Evolutionary conservation across 2,329 filamentous ascomycete species (phyloP).

Genomic region (Fonsecaea pugnacius): DNA sequence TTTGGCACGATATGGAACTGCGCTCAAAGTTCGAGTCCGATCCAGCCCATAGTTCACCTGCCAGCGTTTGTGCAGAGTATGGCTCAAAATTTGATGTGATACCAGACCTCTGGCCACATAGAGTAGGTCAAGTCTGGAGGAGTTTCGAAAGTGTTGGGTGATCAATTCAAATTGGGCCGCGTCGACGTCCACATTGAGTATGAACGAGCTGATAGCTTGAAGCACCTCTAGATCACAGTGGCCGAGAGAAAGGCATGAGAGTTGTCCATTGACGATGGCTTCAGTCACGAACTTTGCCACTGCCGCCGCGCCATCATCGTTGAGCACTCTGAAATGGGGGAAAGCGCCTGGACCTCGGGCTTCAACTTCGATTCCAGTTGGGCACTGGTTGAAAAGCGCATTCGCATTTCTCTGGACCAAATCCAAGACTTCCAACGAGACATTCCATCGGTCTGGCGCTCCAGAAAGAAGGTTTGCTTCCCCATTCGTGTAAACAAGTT

Average conservation of each 20-base stretch:
- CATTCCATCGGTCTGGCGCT: slow-evolving; percentile 60
- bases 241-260: slow-evolving; percentile 36
- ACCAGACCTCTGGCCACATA: slow-evolving; percentile 55
- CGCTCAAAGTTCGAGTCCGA: slow-evolving; percentile 58
- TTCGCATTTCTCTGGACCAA: slow-evolving; percentile 24
- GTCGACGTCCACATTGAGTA: slow-evolving; percentile 15
- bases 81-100: slow-evolving; percentile 59
- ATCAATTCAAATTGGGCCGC: not conserved
- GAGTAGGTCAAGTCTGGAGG: slow-evolving; percentile 29
- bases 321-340: slow-evolving; percentile 36
- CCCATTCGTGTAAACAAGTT: slow-evolving; percentile 68
- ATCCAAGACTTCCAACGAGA: slow-evolving; percentile 56
- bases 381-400: slow-evolving; percentile 15
- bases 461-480: slow-evolving; percentile 56
- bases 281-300: slow-evolving; percentile 28
- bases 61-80: slow-evolving; percentile 66
- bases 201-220: slow-evolving; percentile 17
- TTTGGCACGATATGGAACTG: slow-evolving; percentile 65
- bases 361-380: slow-evolving; percentile 30
- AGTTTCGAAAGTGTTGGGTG: slow-evolving; percentile 14
- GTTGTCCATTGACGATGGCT: slow-evolving; percentile 25
- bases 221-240: slow-evolving; percentile 29
- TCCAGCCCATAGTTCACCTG: slow-evolving; percentile 68
- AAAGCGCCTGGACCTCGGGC: slow-evolving; percentile 24
- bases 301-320: slow-evolving; percentile 19